These are phyloP conservation scores for Ceratocystis huliohia DNA, from an alignment of 2,329 filamentous ascomycete species.

Conservation along the genomic window DNA sequence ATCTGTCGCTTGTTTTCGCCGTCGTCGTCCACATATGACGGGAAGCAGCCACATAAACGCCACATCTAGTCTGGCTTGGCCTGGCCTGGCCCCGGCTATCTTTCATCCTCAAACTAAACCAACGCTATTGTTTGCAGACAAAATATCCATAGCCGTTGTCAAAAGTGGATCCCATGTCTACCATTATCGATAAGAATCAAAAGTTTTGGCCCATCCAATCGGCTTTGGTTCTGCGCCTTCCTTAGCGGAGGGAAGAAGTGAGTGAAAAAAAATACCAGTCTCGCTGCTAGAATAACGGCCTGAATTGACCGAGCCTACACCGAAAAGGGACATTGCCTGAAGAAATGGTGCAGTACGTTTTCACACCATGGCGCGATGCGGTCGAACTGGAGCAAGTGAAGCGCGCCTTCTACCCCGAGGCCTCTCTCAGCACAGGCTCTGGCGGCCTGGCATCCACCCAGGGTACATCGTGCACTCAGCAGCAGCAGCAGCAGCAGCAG, in stretches of 20 bases:
- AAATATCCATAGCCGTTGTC: conserved; percentile 17
- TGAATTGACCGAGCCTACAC: not conserved
- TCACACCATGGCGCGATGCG: conserved; percentile 59
- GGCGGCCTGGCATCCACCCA: not conserved
- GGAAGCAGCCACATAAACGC: too few species aligned
- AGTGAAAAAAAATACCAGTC: not conserved
- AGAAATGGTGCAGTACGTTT: conserved; percentile 55
- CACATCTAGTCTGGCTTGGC: too few species aligned
- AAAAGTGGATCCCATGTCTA: conserved; percentile 23
- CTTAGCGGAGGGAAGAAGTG: not conserved
- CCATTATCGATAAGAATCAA: conserved; percentile 22
- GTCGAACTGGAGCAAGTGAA: conserved; percentile 54
- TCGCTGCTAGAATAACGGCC: not conserved
- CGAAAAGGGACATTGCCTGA: too few species aligned
- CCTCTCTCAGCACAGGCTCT: not conserved
- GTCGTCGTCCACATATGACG: too few species aligned
- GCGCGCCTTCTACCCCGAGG: conserved; percentile 44
- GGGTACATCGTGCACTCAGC: conserved; percentile 8
- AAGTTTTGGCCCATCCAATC: not conserved
- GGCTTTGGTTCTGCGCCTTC: conserved; percentile 4
- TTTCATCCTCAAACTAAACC: too few species aligned
- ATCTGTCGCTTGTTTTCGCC: too few species aligned
- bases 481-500: conserved; percentile 1
- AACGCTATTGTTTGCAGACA: too few species aligned
- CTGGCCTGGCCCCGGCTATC: too few species aligned